Evolutionary conservation across 1,284 basidiomycete species (phyloP), one percentile per base, ranked within the genome.

Genomic region (Fomes fomentarius): DNA sequence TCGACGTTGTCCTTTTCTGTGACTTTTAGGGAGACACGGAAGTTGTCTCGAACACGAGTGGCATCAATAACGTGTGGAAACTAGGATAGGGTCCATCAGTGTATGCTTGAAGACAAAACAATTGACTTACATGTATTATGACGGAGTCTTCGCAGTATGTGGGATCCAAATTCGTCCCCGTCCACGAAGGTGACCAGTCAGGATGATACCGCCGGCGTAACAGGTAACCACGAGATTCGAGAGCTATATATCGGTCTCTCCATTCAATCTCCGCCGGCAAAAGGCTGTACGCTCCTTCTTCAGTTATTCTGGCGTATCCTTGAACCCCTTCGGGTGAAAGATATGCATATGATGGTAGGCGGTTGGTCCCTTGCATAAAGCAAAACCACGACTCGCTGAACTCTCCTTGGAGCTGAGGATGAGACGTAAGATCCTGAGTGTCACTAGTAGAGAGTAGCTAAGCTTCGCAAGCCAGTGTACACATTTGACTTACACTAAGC

Each of bases 21-120:
- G 15, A 67, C 14, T 47, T 69, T 71, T n/a, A 70, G 50, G 0
- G 62, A 39, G 3, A 71, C 68, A 0, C 30, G 17, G 4, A 15
- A 21, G 3, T 54, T 51, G 22, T 69, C 64, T 3, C 28, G 33
- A 1, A 42, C 49, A 2, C 66, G 58, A 2, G 45, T 60, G 1
- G 68, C 69, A 38, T 71, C 69, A 9, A 69, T 54, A 8, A 63
- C 50, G 3, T 49, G 3, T 5, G 28, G 42, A 1, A 22, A 28
- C 62, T 60, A 33, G 15, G 19, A 25, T 11, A 33, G 4, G 8
- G 24, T 9, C 34, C 3, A 39, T 26, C 17, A 17, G 31, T 11
- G 25, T 3, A 6, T 24, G 3, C 0, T 17, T 9, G 14, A 24
- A 15, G 15, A 8, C 11, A 7, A 4, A 17, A 19, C 10, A 9